A percentile compares a stretch with the other conserved stretches of the same genome.
Evolutionary conservation across 805 yeast genomes (phyloP).

Genomic region (Kuraishia molischiana): DNA sequence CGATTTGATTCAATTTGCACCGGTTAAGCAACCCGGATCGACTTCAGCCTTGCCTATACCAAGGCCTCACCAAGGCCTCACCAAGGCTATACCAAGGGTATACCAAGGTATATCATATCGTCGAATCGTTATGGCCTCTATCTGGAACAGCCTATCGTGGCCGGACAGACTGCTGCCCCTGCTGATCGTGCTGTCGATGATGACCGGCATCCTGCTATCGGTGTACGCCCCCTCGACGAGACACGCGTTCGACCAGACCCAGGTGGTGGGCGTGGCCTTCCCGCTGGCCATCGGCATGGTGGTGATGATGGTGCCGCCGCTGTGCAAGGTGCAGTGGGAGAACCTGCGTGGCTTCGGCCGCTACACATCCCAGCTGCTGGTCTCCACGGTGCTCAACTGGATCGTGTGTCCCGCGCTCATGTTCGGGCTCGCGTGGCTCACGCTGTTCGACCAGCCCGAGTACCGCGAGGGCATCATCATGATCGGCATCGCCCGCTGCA

Average conservation of each 20-base stretch:
- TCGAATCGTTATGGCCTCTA: too few relatives aligned
- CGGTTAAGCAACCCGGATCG: too few relatives aligned
- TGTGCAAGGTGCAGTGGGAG: slow-evolving; percentile 47
- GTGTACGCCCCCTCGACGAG: slow-evolving; percentile 29
- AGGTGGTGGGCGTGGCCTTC: slow-evolving; percentile 27
- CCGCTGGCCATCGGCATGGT: slow-evolving; percentile 42
- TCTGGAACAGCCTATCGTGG: too few relatives aligned
- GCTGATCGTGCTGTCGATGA: slow-evolving; percentile 21
- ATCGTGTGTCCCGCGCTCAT: slow-evolving; percentile 44
- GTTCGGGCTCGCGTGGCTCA: slow-evolving; percentile 47
- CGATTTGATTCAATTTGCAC: too few relatives aligned
- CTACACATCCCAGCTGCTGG: background rate
- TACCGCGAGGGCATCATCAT: slow-evolving; percentile 45
- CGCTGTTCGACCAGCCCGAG: slow-evolving; percentile 35
- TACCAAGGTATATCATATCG: too few relatives aligned
- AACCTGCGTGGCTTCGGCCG: slow-evolving; percentile 16
- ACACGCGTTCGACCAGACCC: slow-evolving; percentile 23
- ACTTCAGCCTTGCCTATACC: too few relatives aligned
- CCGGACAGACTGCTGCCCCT: background rate
- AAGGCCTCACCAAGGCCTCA: too few relatives aligned
- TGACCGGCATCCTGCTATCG: slow-evolving; percentile 28
- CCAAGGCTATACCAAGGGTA: too few relatives aligned
- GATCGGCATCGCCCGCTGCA: slow-evolving; percentile 52
- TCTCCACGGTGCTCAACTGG: slow-evolving; percentile 44
- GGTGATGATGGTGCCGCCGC: slow-evolving; percentile 48